A percentile compares a stretch with the other conserved stretches of the same genome.
phyloP scores from a whole-genome alignment of 106 monocot genomes.

The Acorus gramineus region DNA sequence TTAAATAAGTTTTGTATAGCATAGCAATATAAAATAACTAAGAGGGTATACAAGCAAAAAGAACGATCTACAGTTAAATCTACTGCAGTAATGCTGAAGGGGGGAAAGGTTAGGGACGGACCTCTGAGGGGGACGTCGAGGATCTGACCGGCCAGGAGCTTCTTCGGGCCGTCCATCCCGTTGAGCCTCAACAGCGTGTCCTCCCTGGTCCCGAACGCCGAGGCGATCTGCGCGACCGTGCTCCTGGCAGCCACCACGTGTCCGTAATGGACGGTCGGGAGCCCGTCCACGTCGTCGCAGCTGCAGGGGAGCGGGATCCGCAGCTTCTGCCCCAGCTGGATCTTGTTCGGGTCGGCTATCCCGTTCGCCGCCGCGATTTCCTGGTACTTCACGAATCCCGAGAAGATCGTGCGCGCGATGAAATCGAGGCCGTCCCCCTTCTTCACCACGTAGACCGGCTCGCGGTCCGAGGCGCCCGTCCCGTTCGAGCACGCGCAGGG shows the following conservation, averaged over 20 bases:
- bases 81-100: no score
- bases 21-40: no score
- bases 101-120: background rate
- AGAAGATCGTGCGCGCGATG: slow-evolving; percentile 41
- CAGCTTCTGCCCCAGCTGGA: slow-evolving; percentile 38
- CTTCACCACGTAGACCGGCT: slow-evolving; percentile 34
- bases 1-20: no score
- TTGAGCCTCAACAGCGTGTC: slow-evolving; percentile 29
- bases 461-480: slow-evolving; percentile 25
- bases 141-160: slow-evolving; percentile 33
- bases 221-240: slow-evolving; percentile 35
- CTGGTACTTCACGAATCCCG: slow-evolving; percentile 29
- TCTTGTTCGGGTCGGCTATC: slow-evolving; percentile 26
- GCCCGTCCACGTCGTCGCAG: slow-evolving; percentile 46
- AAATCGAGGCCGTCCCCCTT: slow-evolving; percentile 33
- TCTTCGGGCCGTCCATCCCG: slow-evolving; percentile 40
- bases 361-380: slow-evolving; percentile 50
- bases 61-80: no score
- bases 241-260: slow-evolving; percentile 40
- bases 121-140: slow-evolving; percentile 62
- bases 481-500: slow-evolving; percentile 52
- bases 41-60: no score
- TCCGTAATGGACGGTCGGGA: slow-evolving; percentile 40
- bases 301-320: slow-evolving; percentile 82
- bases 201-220: slow-evolving; percentile 28